Base-by-base conservation (phyloP, 1,284 basidiomycete genomes). In the Ceratobasidium sp. region DNA sequence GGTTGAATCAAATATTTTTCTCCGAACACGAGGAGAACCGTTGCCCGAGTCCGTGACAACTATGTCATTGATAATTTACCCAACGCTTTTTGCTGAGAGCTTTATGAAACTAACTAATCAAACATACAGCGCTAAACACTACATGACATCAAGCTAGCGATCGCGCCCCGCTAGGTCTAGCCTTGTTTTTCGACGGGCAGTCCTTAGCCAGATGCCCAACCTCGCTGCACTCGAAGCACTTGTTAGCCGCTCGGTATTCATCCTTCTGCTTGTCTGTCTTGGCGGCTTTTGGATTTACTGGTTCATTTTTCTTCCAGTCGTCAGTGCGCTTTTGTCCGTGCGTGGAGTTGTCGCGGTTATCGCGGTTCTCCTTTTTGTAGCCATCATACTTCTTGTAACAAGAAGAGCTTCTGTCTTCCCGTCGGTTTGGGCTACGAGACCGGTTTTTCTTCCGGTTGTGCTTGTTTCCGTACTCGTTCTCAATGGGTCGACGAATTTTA, bases 141-240 rank as follows among this genome's bases (percentile, higher is more conserved):
- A 33, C 33, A 33, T 33, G 33, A 33, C 33, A 33, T 33, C 33
- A 33, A 33, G 33, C 33, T 33, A 33, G 33, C 33, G 46, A 7
- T 6, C 23, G n/a, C 12, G 50, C 6, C 2, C 15, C 15, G 44
- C 65, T 67, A 4, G 65, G 65, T 9, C 26, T 13, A 20, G 54
- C 46, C 23, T 38, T 52, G 26, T 79, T 79, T 20, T 44, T 26
- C 1, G 23, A 48, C 1, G 77, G 78, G 54, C 78, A 79, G 54
- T 79, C 77, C 26, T 75, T 77, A 2, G 20, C 52, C 10, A 74
- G 4, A 50, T 79, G 77, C 3, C 69, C 77, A 5, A 48, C 28
- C 38, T 78, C 62, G 6, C 44, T 15, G 40, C 78, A 78, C 15
- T 59, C 15, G 44, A 78, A 78, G 38, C 78, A 79, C 40, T 79